Evolutionary conservation across 768 basidiomycete species (phyloP).

Genomic region (Rhodotorula taiwanensis): DNA sequence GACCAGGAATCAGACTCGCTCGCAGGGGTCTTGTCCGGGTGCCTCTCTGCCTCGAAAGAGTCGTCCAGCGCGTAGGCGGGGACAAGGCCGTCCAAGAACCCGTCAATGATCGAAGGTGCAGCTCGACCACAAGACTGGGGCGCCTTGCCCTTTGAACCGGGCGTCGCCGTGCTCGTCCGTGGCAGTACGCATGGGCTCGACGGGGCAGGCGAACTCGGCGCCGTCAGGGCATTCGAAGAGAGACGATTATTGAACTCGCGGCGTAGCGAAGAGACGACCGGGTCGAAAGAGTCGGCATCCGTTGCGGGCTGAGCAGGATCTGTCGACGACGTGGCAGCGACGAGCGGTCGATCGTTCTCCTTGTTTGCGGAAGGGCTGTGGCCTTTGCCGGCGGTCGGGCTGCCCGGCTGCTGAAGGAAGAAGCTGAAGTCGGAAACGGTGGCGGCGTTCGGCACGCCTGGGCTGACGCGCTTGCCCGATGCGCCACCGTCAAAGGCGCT

Average conservation of each 20-base stretch:
- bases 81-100: constrained; percentile 34
- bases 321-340: neutral
- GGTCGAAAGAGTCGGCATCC: constrained; percentile 32
- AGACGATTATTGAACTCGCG: constrained; percentile 30
- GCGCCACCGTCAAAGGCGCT: constrained; percentile 3
- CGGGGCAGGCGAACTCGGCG: constrained; percentile 23
- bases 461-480: neutral
- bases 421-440: constrained; percentile 16
- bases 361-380: neutral
- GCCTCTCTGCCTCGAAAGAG: neutral
- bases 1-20: constrained; percentile 28
- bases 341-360: constrained; percentile 19
- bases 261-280: constrained; percentile 28
- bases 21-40: constrained; percentile 15
- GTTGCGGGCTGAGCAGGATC: constrained; percentile 3
- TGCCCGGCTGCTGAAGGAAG: constrained; percentile 16
- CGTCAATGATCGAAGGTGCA: constrained; percentile 33
- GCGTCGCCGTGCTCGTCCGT: constrained; percentile 30
- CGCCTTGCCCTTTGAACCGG: constrained; percentile 33
- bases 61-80: constrained; percentile 13
- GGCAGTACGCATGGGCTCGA: constrained; percentile 35
- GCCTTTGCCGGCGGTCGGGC: constrained; percentile 8
- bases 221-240: constrained; percentile 34
- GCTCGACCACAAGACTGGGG: constrained; percentile 25
- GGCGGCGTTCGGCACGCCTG: neutral